Percentiles rank a stretch among this genome's conserved stretches.
phyloP scores from a whole-genome alignment of 139 green algal species.

The Chlorella sorokiniana region DNA sequence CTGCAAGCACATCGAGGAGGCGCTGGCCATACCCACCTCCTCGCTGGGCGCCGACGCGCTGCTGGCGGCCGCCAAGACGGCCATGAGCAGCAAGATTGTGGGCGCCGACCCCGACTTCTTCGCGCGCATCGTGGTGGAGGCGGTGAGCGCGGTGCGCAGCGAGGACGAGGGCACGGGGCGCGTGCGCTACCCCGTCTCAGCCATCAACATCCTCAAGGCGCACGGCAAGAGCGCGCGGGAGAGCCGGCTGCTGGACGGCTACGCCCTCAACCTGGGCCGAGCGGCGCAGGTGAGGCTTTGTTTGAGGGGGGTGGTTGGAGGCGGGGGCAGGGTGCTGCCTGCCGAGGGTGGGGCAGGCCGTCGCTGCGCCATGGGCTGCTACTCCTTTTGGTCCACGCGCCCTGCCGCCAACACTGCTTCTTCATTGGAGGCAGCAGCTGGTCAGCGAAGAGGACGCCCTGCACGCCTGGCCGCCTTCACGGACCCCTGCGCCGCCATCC shows the following conservation, averaged over 20 bases:
- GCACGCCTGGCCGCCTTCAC: not conserved
- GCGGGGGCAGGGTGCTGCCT: not conserved
- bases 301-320: not conserved
- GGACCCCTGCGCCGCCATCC: not conserved
- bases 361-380: too few species aligned
- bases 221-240: slow-evolving; percentile 91
- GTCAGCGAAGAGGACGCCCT: too few species aligned
- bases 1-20: slow-evolving; percentile 91
- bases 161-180: slow-evolving; percentile 31
- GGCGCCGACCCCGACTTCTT: slow-evolving; percentile 90
- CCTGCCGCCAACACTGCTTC: too few species aligned
- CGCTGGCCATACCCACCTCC: slow-evolving; percentile 79
- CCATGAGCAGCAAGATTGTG: slow-evolving; percentile 96
- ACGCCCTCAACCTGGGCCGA: slow-evolving; percentile 92
- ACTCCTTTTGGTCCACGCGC: too few species aligned
- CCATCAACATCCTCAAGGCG: slow-evolving; percentile 99
- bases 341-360: not conserved
- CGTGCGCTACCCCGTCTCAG: slow-evolving; percentile 86
- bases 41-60: slow-evolving; percentile 85
- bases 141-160: slow-evolving; percentile 36
- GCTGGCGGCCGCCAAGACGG: slow-evolving; percentile 87
- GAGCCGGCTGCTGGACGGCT: slow-evolving; percentile 89
- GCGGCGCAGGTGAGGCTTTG: slow-evolving; percentile 77
- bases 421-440: too few species aligned
- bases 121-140: slow-evolving; percentile 86